A percentile compares a stretch with the other conserved stretches of the same genome.
Conservation (phyloP, 2,329 filamentous ascomycete genomes). For the Sarocladium kiliense region DNA sequence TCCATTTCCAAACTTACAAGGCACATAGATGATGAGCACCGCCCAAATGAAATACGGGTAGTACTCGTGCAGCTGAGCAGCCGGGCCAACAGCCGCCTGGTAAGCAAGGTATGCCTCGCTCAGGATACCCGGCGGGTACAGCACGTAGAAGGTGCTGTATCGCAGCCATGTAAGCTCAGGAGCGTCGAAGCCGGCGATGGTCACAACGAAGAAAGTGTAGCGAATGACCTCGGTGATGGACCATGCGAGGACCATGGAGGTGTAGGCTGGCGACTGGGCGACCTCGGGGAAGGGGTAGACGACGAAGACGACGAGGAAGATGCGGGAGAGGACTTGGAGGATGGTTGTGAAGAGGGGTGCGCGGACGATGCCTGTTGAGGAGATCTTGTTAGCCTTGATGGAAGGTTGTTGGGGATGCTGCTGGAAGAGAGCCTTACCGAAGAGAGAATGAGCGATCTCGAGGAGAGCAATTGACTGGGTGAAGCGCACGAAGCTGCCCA, state of each 20-base stretch:
- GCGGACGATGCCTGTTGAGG: slow-evolving; percentile 68
- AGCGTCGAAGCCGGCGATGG: slow-evolving; percentile 58
- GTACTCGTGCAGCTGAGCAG: slow-evolving; percentile 42
- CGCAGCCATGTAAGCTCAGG: slow-evolving; percentile 69
- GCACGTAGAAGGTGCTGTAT: slow-evolving; percentile 87
- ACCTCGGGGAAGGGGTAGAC: slow-evolving; percentile 68
- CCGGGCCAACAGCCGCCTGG: slow-evolving; percentile 61
- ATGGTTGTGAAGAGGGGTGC: slow-evolving; percentile 78
- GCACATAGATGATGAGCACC: slow-evolving; percentile 71
- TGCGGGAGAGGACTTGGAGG: slow-evolving; percentile 84
- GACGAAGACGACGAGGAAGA: slow-evolving; percentile 85
- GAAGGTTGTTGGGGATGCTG: no score
- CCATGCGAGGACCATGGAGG: slow-evolving; percentile 82
- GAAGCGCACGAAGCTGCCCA: slow-evolving; percentile 66
- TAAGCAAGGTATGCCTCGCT: slow-evolving; percentile 83
- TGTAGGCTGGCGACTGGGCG: slow-evolving; percentile 55
- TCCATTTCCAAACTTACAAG: slow-evolving; percentile 51
- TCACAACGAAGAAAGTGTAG: slow-evolving; percentile 85
- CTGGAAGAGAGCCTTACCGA: slow-evolving; percentile 61
- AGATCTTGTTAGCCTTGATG: background rate
- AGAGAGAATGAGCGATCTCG: slow-evolving; percentile 76
- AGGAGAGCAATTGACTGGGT: slow-evolving; percentile 80
- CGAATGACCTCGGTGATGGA: slow-evolving; percentile 86
- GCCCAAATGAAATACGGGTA: slow-evolving; percentile 44
- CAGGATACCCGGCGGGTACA: slow-evolving; percentile 87